Base-by-base conservation (phyloP, 1,139 yeast genomes). In the Arxiozyma bovina region DNA sequence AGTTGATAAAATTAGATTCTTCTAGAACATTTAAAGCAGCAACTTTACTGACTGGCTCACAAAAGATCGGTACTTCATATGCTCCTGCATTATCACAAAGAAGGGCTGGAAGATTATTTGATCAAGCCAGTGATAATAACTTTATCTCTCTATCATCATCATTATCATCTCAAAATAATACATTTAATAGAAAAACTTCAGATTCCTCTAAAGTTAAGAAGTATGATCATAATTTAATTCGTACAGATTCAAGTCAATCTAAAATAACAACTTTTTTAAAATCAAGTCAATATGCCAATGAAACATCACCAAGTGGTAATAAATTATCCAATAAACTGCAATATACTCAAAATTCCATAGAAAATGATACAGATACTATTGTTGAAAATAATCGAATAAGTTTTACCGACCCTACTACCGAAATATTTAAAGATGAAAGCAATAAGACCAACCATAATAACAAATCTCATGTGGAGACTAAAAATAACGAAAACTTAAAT, bases 211-310 rank as follows among this genome's bases (percentile, higher is more conserved):
- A 69, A 55, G 56, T 61, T 48, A 64, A 68, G 58, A 62, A 67
- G 51, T 80, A 80, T 60, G 94, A 85, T 58, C 80, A 83, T 62
- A 82, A 82, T 58, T 63, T 85, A 62, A 88, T 86, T 0, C 72
- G 96, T 56, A 87, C 91, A 0, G 97, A 90, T 67, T 78, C 87
- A 1, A 74, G 72, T 50, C 95, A 87, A 62, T 68, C 79, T 1
- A 84, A 80, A 48, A 73, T 85, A 27, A 77, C 81, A 0, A 69
- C 80, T 1, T 77, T 74, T 57, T 57, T 77, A 47, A 61, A 64
- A 41, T 56, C 68, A 4, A 57, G 62, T 41, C 65, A 65, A 50
- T 50, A 42, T 25, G 18, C 42, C 8, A 52, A 20, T 40, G 25
- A 20, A 15, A 17, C 15, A 22, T 17, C 42, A 38, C 42, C 49